Evolutionary conservation across 331 rosid species (phyloP), one percentile per base, ranked within the genome.

Genomic region (Stylosanthes scabra): DNA sequence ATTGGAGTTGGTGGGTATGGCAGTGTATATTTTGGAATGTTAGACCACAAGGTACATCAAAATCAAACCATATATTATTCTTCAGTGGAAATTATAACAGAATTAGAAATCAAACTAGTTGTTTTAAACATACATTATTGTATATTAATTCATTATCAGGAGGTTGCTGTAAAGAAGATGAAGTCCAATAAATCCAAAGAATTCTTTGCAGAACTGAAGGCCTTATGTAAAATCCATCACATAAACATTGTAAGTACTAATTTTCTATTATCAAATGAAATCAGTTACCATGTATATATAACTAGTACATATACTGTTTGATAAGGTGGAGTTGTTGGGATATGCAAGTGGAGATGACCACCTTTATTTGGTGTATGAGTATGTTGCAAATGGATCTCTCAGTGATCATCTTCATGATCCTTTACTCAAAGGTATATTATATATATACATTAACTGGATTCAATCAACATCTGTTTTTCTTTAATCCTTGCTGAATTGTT

Each of bases 1-100:
- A 80, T 93, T 56, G 98, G 98, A 79, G 87, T 71, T 58, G 98
- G 96, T 63, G 98, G 96, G 79, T 89, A 86, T 65, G 97, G 95
- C 6, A 69, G 68, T 14, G 96, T 91, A 71, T 91, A 83, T 84
- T 80, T 83, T 31, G 97, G 96, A 76, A 82, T 85, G 62, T 72
- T 91, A 8, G 86, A 77, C 11, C 72, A 70, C 41, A 79, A 93
- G 87, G 96, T 93, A 88, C 39, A 34, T 13, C 85, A 25, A 55
- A 66, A 66, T 66, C 34, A 6, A 58, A 11, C 56, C 25, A 65
- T 27, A 68, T 74, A 34, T 6, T 34, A 34, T 34, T 34, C 39
- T 34, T 34, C 39, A 34, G 4, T 34, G 39, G 39, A 34, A 34
- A 60, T 59, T 25, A 8, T 50, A 74, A 14, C 58, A 80, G 44